Conservation (phyloP, 129 eudicot species). For the Centrapalus pauciflorus region DNA sequence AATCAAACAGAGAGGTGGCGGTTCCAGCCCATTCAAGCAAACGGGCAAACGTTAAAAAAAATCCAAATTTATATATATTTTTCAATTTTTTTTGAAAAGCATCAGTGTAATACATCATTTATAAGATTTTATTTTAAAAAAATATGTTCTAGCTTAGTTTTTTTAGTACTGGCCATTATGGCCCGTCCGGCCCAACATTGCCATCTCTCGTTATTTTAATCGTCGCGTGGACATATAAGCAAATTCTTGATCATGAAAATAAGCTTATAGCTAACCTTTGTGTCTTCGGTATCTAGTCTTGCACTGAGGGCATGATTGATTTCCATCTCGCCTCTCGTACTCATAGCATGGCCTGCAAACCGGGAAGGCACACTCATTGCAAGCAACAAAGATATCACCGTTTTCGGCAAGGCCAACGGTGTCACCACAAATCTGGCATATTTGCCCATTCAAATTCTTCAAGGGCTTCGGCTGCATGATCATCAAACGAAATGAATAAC, state of each 20-base stretch:
- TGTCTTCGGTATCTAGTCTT: conserved; percentile 78
- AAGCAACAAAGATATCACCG: conserved; percentile 76
- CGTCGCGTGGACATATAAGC: not conserved
- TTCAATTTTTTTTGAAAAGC: no score
- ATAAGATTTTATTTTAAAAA: no score
- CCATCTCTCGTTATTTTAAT: no score
- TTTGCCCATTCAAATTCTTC: conserved; percentile 58
- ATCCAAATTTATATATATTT: no score
- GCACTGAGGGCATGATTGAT: conserved; percentile 86
- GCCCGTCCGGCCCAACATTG: no score
- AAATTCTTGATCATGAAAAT: not conserved
- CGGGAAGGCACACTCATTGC: conserved; percentile 93
- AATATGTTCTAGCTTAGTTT: no score
- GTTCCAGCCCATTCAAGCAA: no score
- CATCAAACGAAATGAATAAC: not conserved
- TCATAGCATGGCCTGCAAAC: conserved; percentile 86
- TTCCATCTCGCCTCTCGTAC: conserved; percentile 84
- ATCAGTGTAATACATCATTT: no score
- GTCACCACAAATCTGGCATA: conserved; percentile 86
- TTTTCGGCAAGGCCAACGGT: conserved; percentile 44
- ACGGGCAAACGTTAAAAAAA: no score
- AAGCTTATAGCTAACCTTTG: conserved; percentile 49
- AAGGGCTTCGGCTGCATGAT: conserved; percentile 56
- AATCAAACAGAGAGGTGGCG: no score
- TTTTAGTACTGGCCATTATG: no score